These are phyloP conservation scores for Cenchrus americanus DNA, from an alignment of 176 grass and related monocot genomes.

Conservation along the genomic window DNA sequence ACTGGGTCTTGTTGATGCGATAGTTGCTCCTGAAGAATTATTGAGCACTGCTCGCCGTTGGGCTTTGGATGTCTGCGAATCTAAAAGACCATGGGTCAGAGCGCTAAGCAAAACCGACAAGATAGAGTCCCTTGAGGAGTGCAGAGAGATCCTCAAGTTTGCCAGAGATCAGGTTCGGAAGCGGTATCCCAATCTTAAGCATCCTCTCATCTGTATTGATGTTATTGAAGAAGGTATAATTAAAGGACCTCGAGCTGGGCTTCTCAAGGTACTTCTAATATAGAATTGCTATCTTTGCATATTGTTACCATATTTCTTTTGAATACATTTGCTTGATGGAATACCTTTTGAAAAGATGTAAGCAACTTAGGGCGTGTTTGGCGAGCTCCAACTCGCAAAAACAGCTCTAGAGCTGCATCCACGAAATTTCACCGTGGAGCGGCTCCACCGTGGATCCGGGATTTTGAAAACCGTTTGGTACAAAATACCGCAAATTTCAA, in stretches of 20 bases:
- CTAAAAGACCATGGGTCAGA: slow-evolving; percentile 74
- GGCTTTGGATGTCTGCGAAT: slow-evolving; percentile 84
- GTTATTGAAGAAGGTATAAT: slow-evolving; percentile 91
- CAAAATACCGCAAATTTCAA: too few relatives aligned
- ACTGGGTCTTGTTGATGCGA: slow-evolving; percentile 78
- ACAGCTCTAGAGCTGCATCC: too few relatives aligned
- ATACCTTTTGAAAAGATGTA: neutral
- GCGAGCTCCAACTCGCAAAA: too few relatives aligned
- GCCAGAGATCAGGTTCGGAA: slow-evolving; percentile 80
- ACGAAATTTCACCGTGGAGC: too few relatives aligned
- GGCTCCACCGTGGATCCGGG: too few relatives aligned
- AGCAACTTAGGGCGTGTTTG: too few relatives aligned
- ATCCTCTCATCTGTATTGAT: slow-evolving; percentile 85
- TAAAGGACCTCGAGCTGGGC: slow-evolving; percentile 72
- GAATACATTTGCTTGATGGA: slow-evolving; percentile 32
- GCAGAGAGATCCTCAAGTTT: slow-evolving; percentile 87
- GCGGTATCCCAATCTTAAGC: slow-evolving; percentile 72
- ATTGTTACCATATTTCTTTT: neutral
- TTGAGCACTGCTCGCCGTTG: slow-evolving; percentile 63
- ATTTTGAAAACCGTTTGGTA: too few relatives aligned
- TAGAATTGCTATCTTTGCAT: neutral
- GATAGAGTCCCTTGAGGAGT: slow-evolving; percentile 74
- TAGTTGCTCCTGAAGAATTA: slow-evolving; percentile 80
- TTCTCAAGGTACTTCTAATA: slow-evolving; percentile 66
- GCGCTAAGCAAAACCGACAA: slow-evolving; percentile 70